Percentiles rank a stretch among this genome's conserved stretches.
phyloP scores from a whole-genome alignment of 441 rosid genomes.

The Euphorbia celastroides region DNA sequence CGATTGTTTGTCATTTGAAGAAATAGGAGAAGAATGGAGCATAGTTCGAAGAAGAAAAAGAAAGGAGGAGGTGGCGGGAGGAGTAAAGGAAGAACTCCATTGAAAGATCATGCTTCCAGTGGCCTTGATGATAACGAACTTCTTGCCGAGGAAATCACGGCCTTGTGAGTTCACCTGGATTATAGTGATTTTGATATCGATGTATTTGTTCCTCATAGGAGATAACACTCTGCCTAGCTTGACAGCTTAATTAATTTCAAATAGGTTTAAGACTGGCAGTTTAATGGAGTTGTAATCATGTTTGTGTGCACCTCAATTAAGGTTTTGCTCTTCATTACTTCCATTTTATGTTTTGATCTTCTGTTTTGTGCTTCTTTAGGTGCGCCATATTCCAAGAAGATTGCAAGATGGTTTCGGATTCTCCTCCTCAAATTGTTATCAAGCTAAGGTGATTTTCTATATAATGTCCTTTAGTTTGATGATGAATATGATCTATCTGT shows the following conservation, averaged over 20 bases:
- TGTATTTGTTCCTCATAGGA: no score
- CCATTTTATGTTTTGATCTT: not conserved
- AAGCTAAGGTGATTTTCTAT: slow-evolving; percentile 63
- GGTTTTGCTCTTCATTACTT: not conserved
- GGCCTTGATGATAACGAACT: slow-evolving; percentile 65
- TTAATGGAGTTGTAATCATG: no score
- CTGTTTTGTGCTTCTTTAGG: slow-evolving; percentile 28
- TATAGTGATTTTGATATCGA: no score
- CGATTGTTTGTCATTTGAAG: not conserved
- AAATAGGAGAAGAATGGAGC: slow-evolving; percentile 45
- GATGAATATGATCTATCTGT: slow-evolving; percentile 5
- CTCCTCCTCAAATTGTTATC: slow-evolving; percentile 60
- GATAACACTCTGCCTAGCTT: no score
- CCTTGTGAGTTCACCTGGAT: slow-evolving; percentile 50
- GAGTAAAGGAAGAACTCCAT: slow-evolving; percentile 59
- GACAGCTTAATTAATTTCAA: no score
- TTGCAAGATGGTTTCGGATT: slow-evolving; percentile 56
- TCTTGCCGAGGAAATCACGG: slow-evolving; percentile 91
- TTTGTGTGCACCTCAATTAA: not conserved
- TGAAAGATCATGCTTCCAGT: slow-evolving; percentile 54
- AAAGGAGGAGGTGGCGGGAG: slow-evolving; percentile 55
- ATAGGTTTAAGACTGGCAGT: no score
- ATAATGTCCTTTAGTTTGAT: slow-evolving; percentile 9
- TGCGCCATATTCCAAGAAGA: slow-evolving; percentile 89
- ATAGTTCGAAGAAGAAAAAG: slow-evolving; percentile 69